Percentiles rank a stretch among this genome's conserved stretches.
These are phyloP conservation scores for Colletotrichum tabaci DNA, from an alignment of 2,329 filamentous ascomycete species.

Conservation along the genomic window DNA sequence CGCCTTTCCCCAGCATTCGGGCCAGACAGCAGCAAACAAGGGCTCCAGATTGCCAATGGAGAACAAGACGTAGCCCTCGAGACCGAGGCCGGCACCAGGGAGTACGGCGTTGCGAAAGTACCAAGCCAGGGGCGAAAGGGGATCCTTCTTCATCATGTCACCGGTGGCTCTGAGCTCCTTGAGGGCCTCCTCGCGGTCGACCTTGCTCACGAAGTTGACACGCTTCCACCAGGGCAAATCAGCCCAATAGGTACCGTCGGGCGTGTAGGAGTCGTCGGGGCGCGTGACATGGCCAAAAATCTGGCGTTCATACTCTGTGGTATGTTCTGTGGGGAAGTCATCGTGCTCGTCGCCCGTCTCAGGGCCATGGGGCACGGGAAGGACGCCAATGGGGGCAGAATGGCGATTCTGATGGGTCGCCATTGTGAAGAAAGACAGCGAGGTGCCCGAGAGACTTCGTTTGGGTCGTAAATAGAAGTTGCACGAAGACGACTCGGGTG, in stretches of 20 bases:
- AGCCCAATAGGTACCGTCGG: conserved; percentile 92
- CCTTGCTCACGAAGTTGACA: conserved; percentile 80
- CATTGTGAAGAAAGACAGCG: conserved; percentile 17
- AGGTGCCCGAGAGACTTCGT: conserved; percentile 11
- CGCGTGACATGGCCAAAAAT: conserved; percentile 86
- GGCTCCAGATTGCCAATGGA: conserved; percentile 95
- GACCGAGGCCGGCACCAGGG: conserved; percentile 90
- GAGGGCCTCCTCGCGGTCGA: conserved; percentile 79
- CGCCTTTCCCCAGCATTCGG: conserved; percentile 79
- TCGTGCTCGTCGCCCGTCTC: conserved; percentile 65
- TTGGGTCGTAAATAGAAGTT: conserved; percentile 4
- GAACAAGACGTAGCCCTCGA: conserved; percentile 97
- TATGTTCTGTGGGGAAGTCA: conserved; percentile 60
- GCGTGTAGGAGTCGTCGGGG: conserved; percentile 89
- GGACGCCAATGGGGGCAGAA: conserved; percentile 63
- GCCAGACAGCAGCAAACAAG: conserved; percentile 83
- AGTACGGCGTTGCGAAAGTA: conserved; percentile 94
- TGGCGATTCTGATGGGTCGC: conserved; percentile 53
- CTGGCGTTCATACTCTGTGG: conserved; percentile 66
- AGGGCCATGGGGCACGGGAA: conserved; percentile 70
- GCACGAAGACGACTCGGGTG: conserved; percentile 11
- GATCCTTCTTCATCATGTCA: conserved; percentile 88
- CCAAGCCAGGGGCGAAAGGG: conserved; percentile 85
- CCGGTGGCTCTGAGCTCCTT: conserved; percentile 79
- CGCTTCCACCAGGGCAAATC: conserved; percentile 82